phyloP scores from a whole-genome alignment of 1,139 yeast genomes.

The Torulaspora pretoriensis region DNA sequence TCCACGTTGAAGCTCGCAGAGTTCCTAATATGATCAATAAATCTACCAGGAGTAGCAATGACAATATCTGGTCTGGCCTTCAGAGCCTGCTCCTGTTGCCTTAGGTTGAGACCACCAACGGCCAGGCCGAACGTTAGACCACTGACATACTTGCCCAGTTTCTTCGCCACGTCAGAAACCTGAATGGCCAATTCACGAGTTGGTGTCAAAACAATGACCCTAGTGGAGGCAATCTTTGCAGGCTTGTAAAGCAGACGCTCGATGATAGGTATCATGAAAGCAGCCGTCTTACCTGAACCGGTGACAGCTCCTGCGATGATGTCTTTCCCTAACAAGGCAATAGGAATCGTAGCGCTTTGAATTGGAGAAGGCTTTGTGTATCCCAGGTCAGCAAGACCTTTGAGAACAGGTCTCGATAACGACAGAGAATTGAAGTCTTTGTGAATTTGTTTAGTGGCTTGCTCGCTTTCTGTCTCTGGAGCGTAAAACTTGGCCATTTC shows the following conservation, averaged over 20 bases:
- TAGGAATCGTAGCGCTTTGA: constrained; percentile 90
- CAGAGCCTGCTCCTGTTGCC: constrained; percentile 92
- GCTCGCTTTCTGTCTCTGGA: constrained; percentile 47
- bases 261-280: constrained; percentile 90
- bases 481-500: constrained; percentile 68
- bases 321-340: constrained; percentile 87
- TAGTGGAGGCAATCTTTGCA: constrained; percentile 73
- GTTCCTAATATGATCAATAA: constrained; percentile 92
- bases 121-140: constrained; percentile 85
- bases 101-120: constrained; percentile 92
- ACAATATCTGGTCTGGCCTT: constrained; percentile 92
- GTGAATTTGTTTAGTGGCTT: constrained; percentile 46
- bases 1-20: constrained; percentile 92
- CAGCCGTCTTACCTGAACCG: constrained; percentile 99
- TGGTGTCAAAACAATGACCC: constrained; percentile 88
- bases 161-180: constrained; percentile 88
- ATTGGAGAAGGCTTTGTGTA: constrained; percentile 87
- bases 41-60: constrained; percentile 95
- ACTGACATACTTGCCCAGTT: constrained; percentile 70
- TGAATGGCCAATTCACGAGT: constrained; percentile 98
- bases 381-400: constrained; percentile 75
- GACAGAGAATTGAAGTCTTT: constrained; percentile 70
- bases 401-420: constrained; percentile 83
- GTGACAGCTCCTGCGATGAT: constrained; percentile 99
- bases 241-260: constrained; percentile 91